A percentile compares a stretch with the other conserved stretches of the same genome.
Evolutionary conservation across 2,329 filamentous ascomycete genomes (phyloP).

Genomic region (Aspergillus cejpii): DNA sequence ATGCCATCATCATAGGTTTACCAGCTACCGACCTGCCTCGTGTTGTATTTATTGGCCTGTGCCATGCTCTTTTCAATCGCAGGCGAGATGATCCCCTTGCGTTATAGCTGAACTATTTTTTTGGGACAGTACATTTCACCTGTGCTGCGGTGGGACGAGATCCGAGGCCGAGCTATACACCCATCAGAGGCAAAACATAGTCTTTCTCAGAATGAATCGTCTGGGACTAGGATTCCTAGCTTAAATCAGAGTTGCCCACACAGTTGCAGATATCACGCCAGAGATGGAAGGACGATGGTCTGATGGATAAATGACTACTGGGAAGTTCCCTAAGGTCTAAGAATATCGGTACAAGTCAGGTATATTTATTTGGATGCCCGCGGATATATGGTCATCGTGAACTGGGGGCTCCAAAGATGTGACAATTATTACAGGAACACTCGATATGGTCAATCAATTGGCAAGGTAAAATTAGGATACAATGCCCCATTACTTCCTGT

Average conservation of each 20-base stretch:
- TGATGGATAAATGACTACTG: too few species aligned
- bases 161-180: too few species aligned
- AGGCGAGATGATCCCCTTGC: conserved; percentile 8
- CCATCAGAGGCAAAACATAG: neutral
- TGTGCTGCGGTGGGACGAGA: conserved; percentile 14
- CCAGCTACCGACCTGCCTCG: conserved; percentile 1
- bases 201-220: conserved; percentile 18
- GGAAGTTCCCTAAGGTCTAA: too few species aligned
- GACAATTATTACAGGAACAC: too few species aligned
- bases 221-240: conserved; percentile 20
- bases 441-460: too few species aligned
- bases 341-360: too few species aligned
- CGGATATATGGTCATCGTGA: too few species aligned
- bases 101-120: conserved; percentile 4
- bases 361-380: too few species aligned
- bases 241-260: conserved; percentile 18
- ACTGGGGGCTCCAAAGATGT: too few species aligned
- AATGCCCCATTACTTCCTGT: too few species aligned
- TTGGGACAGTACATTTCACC: conserved; percentile 17
- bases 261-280: conserved; percentile 14
- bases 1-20: conserved; percentile 14
- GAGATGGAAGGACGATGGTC: conserved; percentile 14
- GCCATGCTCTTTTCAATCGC: conserved; percentile 12
- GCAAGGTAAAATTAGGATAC: too few species aligned
- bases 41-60: conserved; percentile 17